These are phyloP conservation scores for Candida khao-thaluensis DNA, from an alignment of 805 yeast genomes.

Conservation along the genomic window DNA sequence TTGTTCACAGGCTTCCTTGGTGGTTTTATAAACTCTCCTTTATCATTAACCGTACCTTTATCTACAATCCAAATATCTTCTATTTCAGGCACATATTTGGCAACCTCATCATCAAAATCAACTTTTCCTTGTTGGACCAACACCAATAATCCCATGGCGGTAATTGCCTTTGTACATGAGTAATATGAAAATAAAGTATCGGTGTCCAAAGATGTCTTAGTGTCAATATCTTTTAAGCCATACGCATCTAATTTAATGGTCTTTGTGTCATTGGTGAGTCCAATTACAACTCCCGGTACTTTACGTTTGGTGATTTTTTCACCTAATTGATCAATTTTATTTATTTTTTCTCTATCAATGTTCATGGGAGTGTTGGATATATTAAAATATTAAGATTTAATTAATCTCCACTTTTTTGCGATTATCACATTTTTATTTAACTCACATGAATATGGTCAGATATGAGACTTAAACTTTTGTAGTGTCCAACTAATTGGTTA, in stretches of 20 bases:
- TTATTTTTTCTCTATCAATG: constrained; percentile 1
- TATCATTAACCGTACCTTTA: constrained; percentile 22
- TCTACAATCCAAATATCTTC: constrained; percentile 27
- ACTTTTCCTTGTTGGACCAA: constrained; percentile 32
- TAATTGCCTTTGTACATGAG: constrained; percentile 36
- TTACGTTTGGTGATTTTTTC: constrained; percentile 9
- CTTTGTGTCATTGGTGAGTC: constrained; percentile 24
- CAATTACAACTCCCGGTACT: constrained; percentile 26
- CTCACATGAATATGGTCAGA: no score
- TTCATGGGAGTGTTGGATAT: no score
- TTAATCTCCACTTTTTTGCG: no score
- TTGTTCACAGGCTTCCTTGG: constrained; percentile 24
- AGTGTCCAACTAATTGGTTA: no score
- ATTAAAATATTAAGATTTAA: no score
- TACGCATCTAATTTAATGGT: constrained; percentile 24
- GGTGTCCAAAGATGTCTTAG: constrained; percentile 12
- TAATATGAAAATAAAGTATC: constrained; percentile 23
- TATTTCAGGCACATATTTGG: constrained; percentile 31
- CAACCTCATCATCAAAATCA: constrained; percentile 34
- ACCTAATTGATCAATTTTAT: constrained; percentile 5
- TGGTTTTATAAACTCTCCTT: constrained; percentile 22
- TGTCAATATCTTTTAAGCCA: constrained; percentile 22
- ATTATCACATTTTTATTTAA: no score
- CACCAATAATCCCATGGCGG: constrained; percentile 35
- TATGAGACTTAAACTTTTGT: no score